Percentiles rank a stretch among this genome's conserved stretches.
Evolutionary conservation across 2,329 filamentous ascomycete species (phyloP).

Genomic region (Trichophyton benhamiae): DNA sequence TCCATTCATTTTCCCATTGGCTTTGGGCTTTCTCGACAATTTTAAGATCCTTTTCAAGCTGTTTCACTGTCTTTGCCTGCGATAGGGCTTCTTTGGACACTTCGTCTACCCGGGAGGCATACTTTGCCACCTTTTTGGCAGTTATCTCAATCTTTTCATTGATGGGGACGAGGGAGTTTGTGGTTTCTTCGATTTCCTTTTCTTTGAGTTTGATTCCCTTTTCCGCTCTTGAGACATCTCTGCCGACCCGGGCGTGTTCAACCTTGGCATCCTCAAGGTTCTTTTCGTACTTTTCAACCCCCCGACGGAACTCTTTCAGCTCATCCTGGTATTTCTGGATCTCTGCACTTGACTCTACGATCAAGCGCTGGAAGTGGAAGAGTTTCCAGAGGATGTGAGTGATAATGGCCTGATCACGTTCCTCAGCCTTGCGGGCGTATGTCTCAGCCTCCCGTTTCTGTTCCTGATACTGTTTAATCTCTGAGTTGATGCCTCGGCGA

Average conservation of each 20-base stretch:
- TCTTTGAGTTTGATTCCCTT: slow-evolving; percentile 75
- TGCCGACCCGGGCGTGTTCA: slow-evolving; percentile 65
- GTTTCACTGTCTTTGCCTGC: slow-evolving; percentile 55
- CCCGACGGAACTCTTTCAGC: slow-evolving; percentile 79
- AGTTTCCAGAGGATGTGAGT: slow-evolving; percentile 94
- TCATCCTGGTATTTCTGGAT: slow-evolving; percentile 93
- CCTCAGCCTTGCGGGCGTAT: slow-evolving; percentile 79
- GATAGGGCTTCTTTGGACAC: slow-evolving; percentile 65
- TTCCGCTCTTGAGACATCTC: slow-evolving; percentile 70
- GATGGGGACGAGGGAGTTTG: slow-evolving; percentile 75
- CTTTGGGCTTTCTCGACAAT: slow-evolving; percentile 81
- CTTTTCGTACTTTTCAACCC: slow-evolving; percentile 71
- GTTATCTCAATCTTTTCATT: slow-evolving; percentile 84
- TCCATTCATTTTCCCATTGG: slow-evolving; percentile 79
- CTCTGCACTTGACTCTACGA: slow-evolving; percentile 79
- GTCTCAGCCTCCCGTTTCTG: slow-evolving; percentile 93
- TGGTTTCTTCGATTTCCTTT: slow-evolving; percentile 72
- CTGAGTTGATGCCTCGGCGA: slow-evolving; percentile 86
- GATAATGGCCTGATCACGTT: slow-evolving; percentile 81
- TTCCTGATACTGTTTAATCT: slow-evolving; percentile 95
- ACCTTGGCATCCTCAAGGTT: slow-evolving; percentile 69
- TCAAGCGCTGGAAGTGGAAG: slow-evolving; percentile 84
- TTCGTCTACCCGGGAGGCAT: slow-evolving; percentile 55
- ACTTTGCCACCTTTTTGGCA: slow-evolving; percentile 54
- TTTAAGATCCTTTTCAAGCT: slow-evolving; percentile 66